Base-by-base conservation (phyloP, 345 rosid genomes). In the Citrus australasica region DNA sequence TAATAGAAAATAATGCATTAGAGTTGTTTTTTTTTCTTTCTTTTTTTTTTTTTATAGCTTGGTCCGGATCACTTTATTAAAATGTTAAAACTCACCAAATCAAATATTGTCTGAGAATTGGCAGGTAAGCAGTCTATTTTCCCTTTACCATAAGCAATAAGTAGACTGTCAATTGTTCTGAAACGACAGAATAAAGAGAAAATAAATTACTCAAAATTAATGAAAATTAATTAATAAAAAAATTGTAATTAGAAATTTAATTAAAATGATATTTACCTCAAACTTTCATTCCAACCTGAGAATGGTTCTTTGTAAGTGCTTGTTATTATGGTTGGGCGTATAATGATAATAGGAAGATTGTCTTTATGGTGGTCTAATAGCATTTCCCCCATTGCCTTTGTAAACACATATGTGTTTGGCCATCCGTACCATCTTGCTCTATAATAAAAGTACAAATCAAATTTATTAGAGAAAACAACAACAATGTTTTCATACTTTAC, bases 341-440 rank as follows among this genome's bases (percentile, higher is more conserved):
- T 66, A 0, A 90, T 83, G 37, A 88, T 92, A 1, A 89, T 83
- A 4, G 96, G 90, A 22, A 87, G 46, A 25, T 83, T 80, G 10
- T 82, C 95, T 81, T 85, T 89, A 4, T 24, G 25, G 9, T 19
- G 4, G 37, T 81, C 86, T 62, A 93, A 82, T 71, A 89, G 72
- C 94, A 94, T 93, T 75, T 94, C 96, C 55, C 89, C 98, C 97
- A 89, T 93, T 35, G 98, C 91, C 85, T 94, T 94, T 7, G 97
- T 94, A 74, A 92, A 94, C 28, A 85, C 96, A 32, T 92, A 60
- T 0, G 77, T 74, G 17, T 74, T 74, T 79, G 94, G 97, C 98
- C 97, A 94, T 62, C 97, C 98, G 46, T 84, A 76, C 38, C 82
- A 19, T 70, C 81, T 89, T 56, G 97, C 94, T 91, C 97, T 88